phyloP scores from a whole-genome alignment of 116 monocot genomes.

The Cymodocea nodosa region DNA sequence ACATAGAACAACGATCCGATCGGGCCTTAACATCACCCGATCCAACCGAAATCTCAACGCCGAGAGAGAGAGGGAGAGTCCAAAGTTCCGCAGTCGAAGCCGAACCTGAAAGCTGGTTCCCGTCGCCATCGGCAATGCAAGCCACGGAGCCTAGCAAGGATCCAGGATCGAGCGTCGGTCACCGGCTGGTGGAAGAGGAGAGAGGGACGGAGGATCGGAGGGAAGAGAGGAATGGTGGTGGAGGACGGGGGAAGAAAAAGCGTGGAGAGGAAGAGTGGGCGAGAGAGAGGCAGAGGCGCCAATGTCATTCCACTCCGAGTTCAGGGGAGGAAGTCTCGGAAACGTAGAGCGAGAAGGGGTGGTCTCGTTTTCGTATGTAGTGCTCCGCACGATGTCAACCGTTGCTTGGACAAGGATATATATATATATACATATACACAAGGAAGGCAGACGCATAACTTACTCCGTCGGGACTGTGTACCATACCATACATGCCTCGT shows the following conservation, averaged over 20 bases:
- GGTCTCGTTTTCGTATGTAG: background rate
- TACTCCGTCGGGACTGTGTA: too few relatives aligned
- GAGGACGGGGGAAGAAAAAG: background rate
- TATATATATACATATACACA: too few relatives aligned
- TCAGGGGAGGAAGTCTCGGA: background rate
- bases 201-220: background rate
- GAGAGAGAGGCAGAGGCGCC: background rate
- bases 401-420: background rate
- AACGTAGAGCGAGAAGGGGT: background rate
- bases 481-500: too few relatives aligned
- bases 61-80: background rate
- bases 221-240: background rate
- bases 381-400: background rate
- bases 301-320: slow-evolving; percentile 1
- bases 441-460: too few relatives aligned
- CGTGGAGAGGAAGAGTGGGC: background rate
- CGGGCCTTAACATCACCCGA: too few relatives aligned
- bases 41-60: too few relatives aligned
- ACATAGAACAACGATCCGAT: background rate
- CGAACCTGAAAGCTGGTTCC: background rate
- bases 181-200: background rate
- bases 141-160: background rate
- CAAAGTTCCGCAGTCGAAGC: too few relatives aligned
- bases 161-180: background rate
- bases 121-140: slow-evolving; percentile 1